Evolutionary conservation across 1,284 basidiomycete genomes (phyloP), one percentile per base, ranked within the genome.

Genomic region (Ganoderma leucocontextum): DNA sequence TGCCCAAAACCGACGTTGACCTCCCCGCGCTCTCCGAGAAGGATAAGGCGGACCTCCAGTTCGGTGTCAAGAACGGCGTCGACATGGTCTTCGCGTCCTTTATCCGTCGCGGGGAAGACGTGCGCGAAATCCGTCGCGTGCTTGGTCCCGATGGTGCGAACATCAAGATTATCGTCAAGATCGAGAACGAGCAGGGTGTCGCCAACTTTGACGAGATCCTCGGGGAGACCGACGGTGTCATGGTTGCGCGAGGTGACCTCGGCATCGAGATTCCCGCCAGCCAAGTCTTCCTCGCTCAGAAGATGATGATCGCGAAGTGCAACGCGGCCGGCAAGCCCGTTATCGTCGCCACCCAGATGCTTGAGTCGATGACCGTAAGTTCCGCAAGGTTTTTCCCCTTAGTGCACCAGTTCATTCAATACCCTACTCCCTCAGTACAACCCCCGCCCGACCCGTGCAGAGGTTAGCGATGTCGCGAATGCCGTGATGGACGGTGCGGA

Each of bases 221-320:
- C 76, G 90, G 86, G 75, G 97, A 94, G 82, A 89, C 93, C 41
- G 96, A 99, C 79, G 96, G 96, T 85, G 96, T 99, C 78, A 98
- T 98, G 97, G 96, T 99, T 70, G 97, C 97, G 73, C 95, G 97
- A 85, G 96, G 97, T 82, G 97, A 98, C 80, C 88, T 99, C 65
- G 97, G 97, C 83, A 98, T 98, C 76, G 97, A 98, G 84, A 99
- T 98, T 75, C 98, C 98, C 35, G 96, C 97, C 58, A 95, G 92
- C 77, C 97, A 98, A 80, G 97, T 99, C 61, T 98, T 99, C 87
- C 87, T 98, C 78, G 97, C 97, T 29, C 97, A 99, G 82, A 99
- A 99, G 86, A 98, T 98, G 97, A 99, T 99, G 96, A 99, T 98
- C 76, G 90, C 96, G 72, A 98, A 98, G 85, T 98, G 96, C 85